phyloP scores from a whole-genome alignment of 352 stramenopile genomes.

The Globisporangium paddicum region DNA sequence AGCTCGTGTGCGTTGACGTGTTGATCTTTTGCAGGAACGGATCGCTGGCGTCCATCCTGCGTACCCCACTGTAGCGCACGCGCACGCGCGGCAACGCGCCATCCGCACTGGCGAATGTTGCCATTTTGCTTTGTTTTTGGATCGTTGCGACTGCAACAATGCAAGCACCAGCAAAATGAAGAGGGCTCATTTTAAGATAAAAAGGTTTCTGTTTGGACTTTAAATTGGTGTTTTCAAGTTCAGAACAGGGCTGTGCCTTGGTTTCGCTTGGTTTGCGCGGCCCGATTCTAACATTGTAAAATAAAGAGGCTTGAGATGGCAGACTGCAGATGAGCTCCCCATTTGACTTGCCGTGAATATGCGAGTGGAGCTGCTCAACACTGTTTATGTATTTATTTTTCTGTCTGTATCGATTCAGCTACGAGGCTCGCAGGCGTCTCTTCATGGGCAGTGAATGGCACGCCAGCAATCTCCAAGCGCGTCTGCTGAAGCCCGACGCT shows the following conservation, averaged over 20 bases:
- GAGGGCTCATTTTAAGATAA: background rate
- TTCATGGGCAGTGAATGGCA: background rate
- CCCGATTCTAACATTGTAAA: too few relatives aligned
- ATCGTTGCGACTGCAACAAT: background rate
- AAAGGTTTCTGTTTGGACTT: background rate
- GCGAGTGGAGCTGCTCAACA: background rate
- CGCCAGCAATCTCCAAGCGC: background rate
- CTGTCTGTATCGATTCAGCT: background rate
- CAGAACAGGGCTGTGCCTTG: too few relatives aligned
- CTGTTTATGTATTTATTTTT: background rate
- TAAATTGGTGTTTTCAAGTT: background rate
- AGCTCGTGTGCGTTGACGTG: background rate
- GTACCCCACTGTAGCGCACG: conserved; percentile 25
- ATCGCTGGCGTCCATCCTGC: conserved; percentile 14
- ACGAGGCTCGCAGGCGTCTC: background rate
- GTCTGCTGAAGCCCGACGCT: too few relatives aligned
- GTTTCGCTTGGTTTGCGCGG: too few relatives aligned
- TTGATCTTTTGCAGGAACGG: background rate
- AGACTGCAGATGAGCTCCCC: too few relatives aligned
- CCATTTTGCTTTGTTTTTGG: background rate
- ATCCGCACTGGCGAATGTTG: background rate
- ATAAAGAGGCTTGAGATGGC: too few relatives aligned
- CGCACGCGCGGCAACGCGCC: conserved; percentile 14
- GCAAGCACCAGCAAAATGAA: background rate
- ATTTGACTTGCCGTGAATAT: too few relatives aligned